Conservation (phyloP, 371 early-diverging fungal genomes). For the Apophysomyces elegans region DNA sequence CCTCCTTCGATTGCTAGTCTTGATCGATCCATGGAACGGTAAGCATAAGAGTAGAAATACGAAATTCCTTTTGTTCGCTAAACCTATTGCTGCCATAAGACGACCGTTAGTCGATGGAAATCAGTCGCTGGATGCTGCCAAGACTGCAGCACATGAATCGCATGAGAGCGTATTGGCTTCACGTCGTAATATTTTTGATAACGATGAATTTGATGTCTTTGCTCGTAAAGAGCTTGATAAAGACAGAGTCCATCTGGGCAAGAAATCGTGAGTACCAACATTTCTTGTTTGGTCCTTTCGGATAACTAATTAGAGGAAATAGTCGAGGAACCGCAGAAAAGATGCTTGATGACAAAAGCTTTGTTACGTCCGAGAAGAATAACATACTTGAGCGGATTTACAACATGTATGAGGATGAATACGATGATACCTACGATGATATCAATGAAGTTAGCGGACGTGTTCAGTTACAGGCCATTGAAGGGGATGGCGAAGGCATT, state of each 20-base stretch:
- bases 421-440: constrained; percentile 91
- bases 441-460: constrained; percentile 66
- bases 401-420: constrained; percentile 82
- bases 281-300: neutral
- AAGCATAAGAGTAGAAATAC: neutral
- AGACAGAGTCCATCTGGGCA: constrained; percentile 71
- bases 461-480: constrained; percentile 57
- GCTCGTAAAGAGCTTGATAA: constrained; percentile 56
- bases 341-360: constrained; percentile 61
- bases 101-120: neutral
- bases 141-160: neutral
- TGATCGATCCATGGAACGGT: constrained; percentile 65
- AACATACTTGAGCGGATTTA: constrained; percentile 64
- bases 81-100: neutral
- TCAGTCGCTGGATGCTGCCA: neutral
- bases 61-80: too few species aligned
- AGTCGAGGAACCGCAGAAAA: constrained; percentile 49
- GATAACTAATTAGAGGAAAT: neutral
- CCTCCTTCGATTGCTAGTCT: constrained; percentile 67
- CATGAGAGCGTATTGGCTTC: constrained; percentile 47
- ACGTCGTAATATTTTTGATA: constrained; percentile 87
- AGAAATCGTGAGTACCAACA: constrained; percentile 57
- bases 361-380: constrained; percentile 59
- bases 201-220: constrained; percentile 93
- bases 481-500: constrained; percentile 47